A percentile compares a stretch with the other conserved stretches of the same genome.
phyloP scores from a whole-genome alignment of 2,329 filamentous ascomycete species.

The Fusarium bulbicola region DNA sequence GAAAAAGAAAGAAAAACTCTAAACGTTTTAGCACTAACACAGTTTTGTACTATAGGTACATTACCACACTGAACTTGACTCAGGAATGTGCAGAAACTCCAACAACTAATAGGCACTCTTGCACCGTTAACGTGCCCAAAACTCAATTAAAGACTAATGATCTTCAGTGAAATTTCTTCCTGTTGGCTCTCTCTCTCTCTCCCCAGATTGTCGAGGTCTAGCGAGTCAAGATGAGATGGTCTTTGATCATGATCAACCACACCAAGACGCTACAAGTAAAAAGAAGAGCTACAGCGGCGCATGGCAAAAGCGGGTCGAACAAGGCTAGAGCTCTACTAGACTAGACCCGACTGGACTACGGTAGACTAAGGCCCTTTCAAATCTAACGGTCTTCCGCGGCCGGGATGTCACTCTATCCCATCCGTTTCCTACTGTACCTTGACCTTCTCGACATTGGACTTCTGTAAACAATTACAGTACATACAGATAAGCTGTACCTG shows the following conservation, averaged over 20 bases:
- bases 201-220: slow-evolving; percentile 5
- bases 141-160: slow-evolving; percentile 1
- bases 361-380: not conserved
- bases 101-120: not conserved
- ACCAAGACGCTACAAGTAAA: not conserved
- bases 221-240: slow-evolving; percentile 7
- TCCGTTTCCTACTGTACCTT: not conserved
- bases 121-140: not conserved
- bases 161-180: not conserved
- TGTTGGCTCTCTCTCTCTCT: not conserved
- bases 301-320: slow-evolving; percentile 27
- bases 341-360: not conserved
- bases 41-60: not conserved
- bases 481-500: not conserved
- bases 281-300: not conserved
- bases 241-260: slow-evolving; percentile 5
- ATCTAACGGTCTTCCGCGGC: slow-evolving; percentile 18
- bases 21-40: not conserved
- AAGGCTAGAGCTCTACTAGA: not conserved
- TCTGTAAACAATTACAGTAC: not conserved
- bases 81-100: slow-evolving; percentile 23
- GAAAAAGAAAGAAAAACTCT: slow-evolving; percentile 2
- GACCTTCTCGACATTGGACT: not conserved
- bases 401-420: slow-evolving; percentile 13
- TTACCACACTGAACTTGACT: slow-evolving; percentile 14